A percentile compares a stretch with the other conserved stretches of the same genome.
These are phyloP conservation scores for Rhizopogon vulgaris DNA, from an alignment of 768 basidiomycete species.

Conservation along the genomic window DNA sequence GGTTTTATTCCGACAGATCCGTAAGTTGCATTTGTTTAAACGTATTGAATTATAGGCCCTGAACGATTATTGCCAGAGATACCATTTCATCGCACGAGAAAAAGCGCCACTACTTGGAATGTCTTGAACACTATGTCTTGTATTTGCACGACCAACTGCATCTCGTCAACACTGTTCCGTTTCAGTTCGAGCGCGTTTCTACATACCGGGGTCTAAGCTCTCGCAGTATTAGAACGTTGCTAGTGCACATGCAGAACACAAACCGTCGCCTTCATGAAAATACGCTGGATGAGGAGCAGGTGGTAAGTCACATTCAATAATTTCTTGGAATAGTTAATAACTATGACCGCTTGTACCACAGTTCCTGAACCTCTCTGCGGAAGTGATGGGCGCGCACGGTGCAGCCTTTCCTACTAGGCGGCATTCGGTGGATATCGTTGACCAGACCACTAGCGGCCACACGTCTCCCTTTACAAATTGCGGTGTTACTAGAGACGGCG, in stretches of 20 bases:
- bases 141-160: conserved; percentile 59
- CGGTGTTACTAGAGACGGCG: not conserved
- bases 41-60: not conserved
- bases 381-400: conserved; percentile 22
- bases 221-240: conserved; percentile 61
- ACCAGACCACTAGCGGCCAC: not conserved
- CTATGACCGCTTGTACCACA: conserved; percentile 1
- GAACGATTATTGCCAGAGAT: conserved; percentile 35
- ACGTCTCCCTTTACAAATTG: not conserved
- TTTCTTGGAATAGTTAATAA: not conserved
- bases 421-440: conserved; percentile 22
- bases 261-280: conserved; percentile 44
- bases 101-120: conserved; percentile 68
- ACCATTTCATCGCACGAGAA: conserved; percentile 77
- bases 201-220: conserved; percentile 52
- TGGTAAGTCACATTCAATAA: conserved; percentile 28
- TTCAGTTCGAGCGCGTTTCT: conserved; percentile 43
- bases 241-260: conserved; percentile 63
- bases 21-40: conserved; percentile 29
- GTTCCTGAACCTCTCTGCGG: conserved; percentile 24
- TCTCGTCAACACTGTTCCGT: conserved; percentile 41
- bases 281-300: conserved; percentile 49
- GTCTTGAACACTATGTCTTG: conserved; percentile 63
- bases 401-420: conserved; percentile 23
- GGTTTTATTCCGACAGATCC: conserved; percentile 58